Base-by-base conservation (phyloP, 352 stramenopile species). In the Phytophthora pluvialis region DNA sequence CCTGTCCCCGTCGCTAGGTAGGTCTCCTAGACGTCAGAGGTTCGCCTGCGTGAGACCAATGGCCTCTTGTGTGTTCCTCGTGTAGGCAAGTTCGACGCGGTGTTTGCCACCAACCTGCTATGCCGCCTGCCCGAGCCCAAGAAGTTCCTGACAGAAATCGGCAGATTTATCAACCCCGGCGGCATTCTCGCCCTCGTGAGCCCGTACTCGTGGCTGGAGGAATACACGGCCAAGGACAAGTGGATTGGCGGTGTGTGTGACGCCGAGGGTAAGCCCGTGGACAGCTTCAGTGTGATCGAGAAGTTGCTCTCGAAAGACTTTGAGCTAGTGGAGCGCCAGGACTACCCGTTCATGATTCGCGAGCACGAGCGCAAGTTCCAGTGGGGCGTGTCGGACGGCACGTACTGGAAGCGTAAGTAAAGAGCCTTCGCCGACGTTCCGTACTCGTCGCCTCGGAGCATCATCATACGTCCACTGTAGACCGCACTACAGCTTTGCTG, bases 191-290 rank as follows among this genome's bases (percentile, higher is more conserved):
- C 98, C 4, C 87, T 99, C 52, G 88, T 98, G 26, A 98, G 95
- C 21, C 97, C 97, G 29, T 99, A 98, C 77, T 98, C 92, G 51
- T 99, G 97, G 97, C 75, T 99, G 48, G 87, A 97, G 60, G 94
- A 99, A 67, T 99, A 98, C 79, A 99, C 97, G 7, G 69, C 82
- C n/a, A 87, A 90, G 55, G 78, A 93, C 33, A 85, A 96, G 52
- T 97, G 90, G 90, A 91, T 97, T 59, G 89, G 88, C 12, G 89
- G 67, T 10, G 68, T 78, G 12, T 60, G 73, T 3, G 78, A 83
- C 33, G 64, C 53, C 4, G 54, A 83, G 15, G 77, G 75, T 15
- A 63, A 76, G n/a, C 70, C 71, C 10, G 75, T 86, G 9, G 82
- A 88, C 64, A 93, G 83, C 65, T 93, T 92, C 51, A 70, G 77